A percentile compares a stretch with the other conserved stretches of the same genome.
Conservation (phyloP, 2,329 filamentous ascomycete genomes). For the Diplodia scrobiculata region DNA sequence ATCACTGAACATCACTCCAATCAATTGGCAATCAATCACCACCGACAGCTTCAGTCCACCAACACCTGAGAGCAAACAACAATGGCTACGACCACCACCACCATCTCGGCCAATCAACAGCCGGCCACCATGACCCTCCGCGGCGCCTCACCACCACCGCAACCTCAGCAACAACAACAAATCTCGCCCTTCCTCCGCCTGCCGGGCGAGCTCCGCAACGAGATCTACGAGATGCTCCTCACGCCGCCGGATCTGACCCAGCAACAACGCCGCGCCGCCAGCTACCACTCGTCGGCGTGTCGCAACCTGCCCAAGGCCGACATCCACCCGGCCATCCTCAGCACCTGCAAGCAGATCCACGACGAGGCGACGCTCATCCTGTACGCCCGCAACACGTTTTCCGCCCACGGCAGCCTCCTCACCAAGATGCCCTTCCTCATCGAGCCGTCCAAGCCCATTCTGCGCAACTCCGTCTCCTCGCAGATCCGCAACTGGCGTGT, state of each 20-base stretch:
- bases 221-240: slow-evolving; percentile 55
- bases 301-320: slow-evolving; percentile 28
- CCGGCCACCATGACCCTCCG: slow-evolving; percentile 26
- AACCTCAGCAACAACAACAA: slow-evolving; percentile 31
- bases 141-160: slow-evolving; percentile 28
- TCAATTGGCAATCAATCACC: background rate
- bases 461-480: slow-evolving; percentile 36
- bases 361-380: slow-evolving; percentile 50
- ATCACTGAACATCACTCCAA: slow-evolving; percentile 5
- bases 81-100: slow-evolving; percentile 49
- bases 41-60: background rate
- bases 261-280: slow-evolving; percentile 35
- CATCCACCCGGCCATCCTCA: slow-evolving; percentile 48
- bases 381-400: slow-evolving; percentile 55
- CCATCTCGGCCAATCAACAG: slow-evolving; percentile 41
- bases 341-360: slow-evolving; percentile 47
- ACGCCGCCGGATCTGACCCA: slow-evolving; percentile 33
- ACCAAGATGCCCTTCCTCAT: slow-evolving; percentile 50
- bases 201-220: slow-evolving; percentile 62
- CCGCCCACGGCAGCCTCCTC: slow-evolving; percentile 53
- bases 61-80: slow-evolving; percentile 1
- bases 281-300: slow-evolving; percentile 31
- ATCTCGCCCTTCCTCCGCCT: slow-evolving; percentile 48
- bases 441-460: slow-evolving; percentile 43
- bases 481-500: slow-evolving; percentile 52